phyloP scores from a whole-genome alignment of 306 rosid species.

The Vicia faba region DNA sequence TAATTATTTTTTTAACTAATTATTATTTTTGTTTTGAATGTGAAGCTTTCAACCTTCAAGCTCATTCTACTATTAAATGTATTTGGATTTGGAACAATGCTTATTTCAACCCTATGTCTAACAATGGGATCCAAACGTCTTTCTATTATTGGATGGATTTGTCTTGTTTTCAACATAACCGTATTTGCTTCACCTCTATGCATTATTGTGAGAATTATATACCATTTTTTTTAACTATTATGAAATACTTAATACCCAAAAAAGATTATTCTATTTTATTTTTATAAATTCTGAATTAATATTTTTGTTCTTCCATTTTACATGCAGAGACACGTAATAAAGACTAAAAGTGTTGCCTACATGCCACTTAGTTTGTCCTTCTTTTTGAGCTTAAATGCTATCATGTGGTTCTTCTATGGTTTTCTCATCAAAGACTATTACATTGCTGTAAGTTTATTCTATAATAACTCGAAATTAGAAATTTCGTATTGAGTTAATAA shows the following conservation, averaged over 20 bases:
- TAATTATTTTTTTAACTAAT: background rate
- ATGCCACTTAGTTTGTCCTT: constrained; percentile 85
- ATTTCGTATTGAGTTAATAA: background rate
- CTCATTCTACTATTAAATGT: constrained; percentile 60
- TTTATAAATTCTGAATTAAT: background rate
- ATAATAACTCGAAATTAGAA: background rate
- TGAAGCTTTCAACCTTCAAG: constrained; percentile 62
- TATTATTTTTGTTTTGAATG: background rate
- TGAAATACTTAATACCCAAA: background rate
- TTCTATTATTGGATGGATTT: constrained; percentile 76
- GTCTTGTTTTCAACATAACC: constrained; percentile 61
- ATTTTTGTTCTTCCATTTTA: background rate
- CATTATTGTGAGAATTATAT: constrained; percentile 52
- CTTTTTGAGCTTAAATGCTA: constrained; percentile 76
- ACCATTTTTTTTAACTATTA: background rate
- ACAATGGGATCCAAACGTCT: constrained; percentile 55
- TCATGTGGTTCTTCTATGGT: constrained; percentile 95
- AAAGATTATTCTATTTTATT: background rate
- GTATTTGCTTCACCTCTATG: constrained; percentile 90
- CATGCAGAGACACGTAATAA: constrained; percentile 69
- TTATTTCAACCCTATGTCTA: constrained; percentile 60
- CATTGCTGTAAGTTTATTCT: constrained; percentile 67
- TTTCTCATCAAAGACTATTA: constrained; percentile 70
- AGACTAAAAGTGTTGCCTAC: constrained; percentile 79
- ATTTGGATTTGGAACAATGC: constrained; percentile 71